A percentile compares a stretch with the other conserved stretches of the same genome.
Evolutionary conservation across 805 yeast species (phyloP).

Genomic region (Candida taoyuanica): DNA sequence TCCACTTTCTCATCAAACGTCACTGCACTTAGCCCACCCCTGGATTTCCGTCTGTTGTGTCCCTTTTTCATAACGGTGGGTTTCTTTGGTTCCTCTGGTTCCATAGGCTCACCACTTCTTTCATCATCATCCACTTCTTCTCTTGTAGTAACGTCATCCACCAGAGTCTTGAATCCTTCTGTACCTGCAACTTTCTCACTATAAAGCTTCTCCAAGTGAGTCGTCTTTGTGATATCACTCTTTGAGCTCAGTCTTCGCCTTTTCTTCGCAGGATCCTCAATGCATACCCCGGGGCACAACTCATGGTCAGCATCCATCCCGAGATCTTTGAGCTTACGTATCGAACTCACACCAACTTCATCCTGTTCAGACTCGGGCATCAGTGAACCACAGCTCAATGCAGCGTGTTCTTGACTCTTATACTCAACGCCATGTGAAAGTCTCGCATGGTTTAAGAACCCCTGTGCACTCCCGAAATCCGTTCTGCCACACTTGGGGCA

Average conservation of each 20-base stretch:
- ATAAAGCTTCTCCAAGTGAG: constrained; percentile 17
- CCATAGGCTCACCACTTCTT: constrained; percentile 5
- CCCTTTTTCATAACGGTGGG: constrained; percentile 13
- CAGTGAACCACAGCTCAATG: constrained; percentile 57
- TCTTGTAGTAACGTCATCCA: constrained; percentile 22
- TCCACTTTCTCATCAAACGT: constrained; percentile 21
- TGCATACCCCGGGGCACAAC: constrained; percentile 26
- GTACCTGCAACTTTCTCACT: constrained; percentile 1
- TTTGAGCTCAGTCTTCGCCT: constrained; percentile 14
- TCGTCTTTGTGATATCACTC: constrained; percentile 1
- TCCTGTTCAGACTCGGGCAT: constrained; percentile 54
- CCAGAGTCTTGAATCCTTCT: constrained; percentile 19
- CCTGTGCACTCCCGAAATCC: constrained; percentile 76
- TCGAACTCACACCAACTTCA: constrained; percentile 40
- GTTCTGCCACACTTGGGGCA: constrained; percentile 65
- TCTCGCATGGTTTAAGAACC: constrained; percentile 72
- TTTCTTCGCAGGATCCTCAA: constrained; percentile 18
- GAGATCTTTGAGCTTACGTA: constrained; percentile 32
- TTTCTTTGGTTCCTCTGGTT: constrained; percentile 7
- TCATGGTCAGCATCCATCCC: constrained; percentile 40
- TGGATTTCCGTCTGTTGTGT: constrained; percentile 25
- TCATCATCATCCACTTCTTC: constrained; percentile 17
- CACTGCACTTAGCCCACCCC: constrained; percentile 26
- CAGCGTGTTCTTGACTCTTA: constrained; percentile 71
- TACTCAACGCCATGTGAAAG: constrained; percentile 69